Conservation (phyloP, 495 filamentous ascomycete genomes). For the Trichodelitschia bisporula region DNA sequence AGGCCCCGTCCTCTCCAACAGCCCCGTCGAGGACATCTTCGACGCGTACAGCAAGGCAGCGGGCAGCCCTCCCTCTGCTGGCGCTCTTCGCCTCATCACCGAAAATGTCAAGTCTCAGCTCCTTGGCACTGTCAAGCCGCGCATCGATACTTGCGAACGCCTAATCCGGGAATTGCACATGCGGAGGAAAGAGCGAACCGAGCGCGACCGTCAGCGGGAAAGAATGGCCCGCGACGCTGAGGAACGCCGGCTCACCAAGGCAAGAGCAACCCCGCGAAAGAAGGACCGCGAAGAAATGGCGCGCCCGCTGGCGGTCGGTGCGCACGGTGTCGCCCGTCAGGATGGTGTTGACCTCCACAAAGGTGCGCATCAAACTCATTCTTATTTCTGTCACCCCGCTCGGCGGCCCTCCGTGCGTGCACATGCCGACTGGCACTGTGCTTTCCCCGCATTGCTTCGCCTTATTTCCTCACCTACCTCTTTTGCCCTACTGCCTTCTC, state of each 20-base stretch:
- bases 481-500: no score
- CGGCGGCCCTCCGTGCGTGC: neutral
- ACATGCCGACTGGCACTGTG: neutral
- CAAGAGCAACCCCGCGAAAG: neutral
- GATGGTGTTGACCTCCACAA: slow-evolving; percentile 18
- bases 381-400: neutral
- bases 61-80: slow-evolving; percentile 7
- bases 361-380: neutral
- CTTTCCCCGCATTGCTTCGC: neutral
- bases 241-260: slow-evolving; percentile 10
- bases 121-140: slow-evolving; percentile 4
- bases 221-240: slow-evolving; percentile 10
- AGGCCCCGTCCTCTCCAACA: no score
- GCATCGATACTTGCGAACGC: slow-evolving; percentile 12
- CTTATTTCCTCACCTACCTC: slow-evolving; percentile 1
- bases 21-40: slow-evolving; percentile 9
- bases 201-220: slow-evolving; percentile 12
- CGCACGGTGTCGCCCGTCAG: slow-evolving; percentile 17
- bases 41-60: slow-evolving; percentile 7
- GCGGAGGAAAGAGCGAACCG: slow-evolving; percentile 25
- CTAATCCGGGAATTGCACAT: slow-evolving; percentile 71
- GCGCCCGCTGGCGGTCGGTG: slow-evolving; percentile 16
- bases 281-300: slow-evolving; percentile 8
- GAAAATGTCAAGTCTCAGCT: slow-evolving; percentile 8
- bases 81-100: slow-evolving; percentile 7